Percentiles rank a stretch among this genome's conserved stretches.
Conservation (phyloP, 306 rosid genomes). For the Albizia julibrissin region DNA sequence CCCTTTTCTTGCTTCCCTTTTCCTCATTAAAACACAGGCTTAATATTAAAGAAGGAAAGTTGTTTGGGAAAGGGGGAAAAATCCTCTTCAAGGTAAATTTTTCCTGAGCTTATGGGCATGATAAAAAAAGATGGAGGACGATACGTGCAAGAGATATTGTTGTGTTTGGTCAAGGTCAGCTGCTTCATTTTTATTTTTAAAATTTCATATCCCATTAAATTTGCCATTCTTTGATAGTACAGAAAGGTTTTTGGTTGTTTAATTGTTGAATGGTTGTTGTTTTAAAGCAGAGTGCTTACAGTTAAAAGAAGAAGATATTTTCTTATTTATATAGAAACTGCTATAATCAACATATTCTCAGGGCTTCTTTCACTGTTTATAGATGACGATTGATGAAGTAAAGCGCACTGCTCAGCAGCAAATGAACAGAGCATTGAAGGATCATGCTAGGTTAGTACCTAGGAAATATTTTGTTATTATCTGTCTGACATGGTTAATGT, state of each 20-base stretch:
- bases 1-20: not conserved
- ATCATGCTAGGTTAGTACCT: constrained; percentile 69
- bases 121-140: not conserved
- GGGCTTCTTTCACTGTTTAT: constrained; percentile 42
- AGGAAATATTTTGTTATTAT: not conserved
- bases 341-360: constrained; percentile 14
- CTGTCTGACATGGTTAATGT: not conserved
- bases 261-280: not conserved
- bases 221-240: not conserved
- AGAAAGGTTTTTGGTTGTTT: not conserved
- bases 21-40: not conserved
- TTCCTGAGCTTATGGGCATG: not conserved
- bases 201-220: not conserved
- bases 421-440: constrained; percentile 88
- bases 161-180: not conserved
- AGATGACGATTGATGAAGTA: constrained; percentile 89
- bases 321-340: constrained; percentile 13
- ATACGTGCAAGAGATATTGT: not conserved
- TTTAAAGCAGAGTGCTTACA: not conserved
- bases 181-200: not conserved
- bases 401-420: constrained; percentile 97
- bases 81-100: not conserved
- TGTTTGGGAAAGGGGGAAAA: not conserved
- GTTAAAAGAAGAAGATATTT: not conserved
- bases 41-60: not conserved